A percentile compares a stretch with the other conserved stretches of the same genome.
Evolutionary conservation across 2,329 filamentous ascomycete species (phyloP).

Genomic region (Pseudogymnoascus sp.): DNA sequence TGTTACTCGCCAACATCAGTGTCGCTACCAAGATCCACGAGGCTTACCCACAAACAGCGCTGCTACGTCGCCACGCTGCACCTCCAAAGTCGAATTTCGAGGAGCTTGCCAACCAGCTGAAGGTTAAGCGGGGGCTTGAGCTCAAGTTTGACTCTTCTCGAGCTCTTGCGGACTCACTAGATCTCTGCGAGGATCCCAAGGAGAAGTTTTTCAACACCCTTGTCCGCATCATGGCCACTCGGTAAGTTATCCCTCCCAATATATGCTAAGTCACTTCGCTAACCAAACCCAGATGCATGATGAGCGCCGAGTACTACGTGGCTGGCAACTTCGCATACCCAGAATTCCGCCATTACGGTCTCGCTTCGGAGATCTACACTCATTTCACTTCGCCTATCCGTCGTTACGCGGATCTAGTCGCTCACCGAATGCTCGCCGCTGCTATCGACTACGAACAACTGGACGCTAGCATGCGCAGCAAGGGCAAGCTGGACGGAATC

Average conservation of each 20-base stretch:
- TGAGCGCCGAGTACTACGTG: conserved; percentile 96
- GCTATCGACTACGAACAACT: conserved; percentile 87
- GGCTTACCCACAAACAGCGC: conserved; percentile 88
- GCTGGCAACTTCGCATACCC: conserved; percentile 86
- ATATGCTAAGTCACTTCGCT: background rate
- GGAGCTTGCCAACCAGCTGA: conserved; percentile 82
- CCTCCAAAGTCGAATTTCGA: conserved; percentile 96
- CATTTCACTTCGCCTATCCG: conserved; percentile 97
- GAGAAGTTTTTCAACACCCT: conserved; percentile 99
- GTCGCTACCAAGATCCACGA: conserved; percentile 86
- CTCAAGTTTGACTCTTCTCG: conserved; percentile 79
- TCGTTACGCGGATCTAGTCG: conserved; percentile 92
- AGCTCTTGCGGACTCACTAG: conserved; percentile 87
- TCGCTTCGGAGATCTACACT: conserved; percentile 94
- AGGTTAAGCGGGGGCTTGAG: conserved; percentile 73
- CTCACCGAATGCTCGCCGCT: conserved; percentile 87
- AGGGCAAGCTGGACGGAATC: conserved; percentile 78
- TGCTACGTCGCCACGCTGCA: conserved; percentile 83
- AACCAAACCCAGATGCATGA: conserved; percentile 62
- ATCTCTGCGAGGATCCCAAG: conserved; percentile 65
- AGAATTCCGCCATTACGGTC: conserved; percentile 93
- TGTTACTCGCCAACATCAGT: conserved; percentile 94
- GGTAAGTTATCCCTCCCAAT: conserved; percentile 30
- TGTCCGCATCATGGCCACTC: conserved; percentile 91
- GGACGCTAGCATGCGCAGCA: conserved; percentile 71